Conservation (phyloP, 148 eudicot genomes). For the Rhododendron simsii region DNA sequence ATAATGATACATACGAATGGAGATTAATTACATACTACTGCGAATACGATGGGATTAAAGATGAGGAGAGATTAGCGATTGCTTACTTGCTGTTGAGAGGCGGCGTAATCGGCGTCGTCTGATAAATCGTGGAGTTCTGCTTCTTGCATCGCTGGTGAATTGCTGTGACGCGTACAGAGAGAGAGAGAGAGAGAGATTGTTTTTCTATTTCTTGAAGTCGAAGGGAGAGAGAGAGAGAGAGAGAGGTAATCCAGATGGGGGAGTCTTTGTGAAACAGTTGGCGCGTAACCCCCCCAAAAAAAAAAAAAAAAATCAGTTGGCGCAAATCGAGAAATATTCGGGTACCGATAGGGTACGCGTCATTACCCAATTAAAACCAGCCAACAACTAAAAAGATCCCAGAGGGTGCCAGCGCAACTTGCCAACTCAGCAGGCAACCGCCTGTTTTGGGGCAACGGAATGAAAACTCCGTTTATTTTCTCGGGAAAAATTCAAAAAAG, state of each 20-base stretch:
- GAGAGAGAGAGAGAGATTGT: not conserved
- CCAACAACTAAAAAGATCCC: not conserved
- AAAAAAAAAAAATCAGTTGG: not conserved
- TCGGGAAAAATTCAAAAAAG: too few species aligned
- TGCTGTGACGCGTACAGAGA: not conserved
- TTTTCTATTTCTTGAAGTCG: not conserved
- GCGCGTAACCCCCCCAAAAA: not conserved
- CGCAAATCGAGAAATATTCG: not conserved
- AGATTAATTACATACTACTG: too few species aligned
- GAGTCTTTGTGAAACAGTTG: not conserved
- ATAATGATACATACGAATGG: not conserved
- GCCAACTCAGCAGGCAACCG: not conserved
- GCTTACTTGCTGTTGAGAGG: conserved; percentile 39
- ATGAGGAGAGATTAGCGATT: not conserved
- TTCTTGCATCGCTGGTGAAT: conserved; percentile 35
- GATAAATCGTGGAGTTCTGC: conserved; percentile 41
- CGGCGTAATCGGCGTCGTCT: conserved; percentile 58
- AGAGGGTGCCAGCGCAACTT: not conserved
- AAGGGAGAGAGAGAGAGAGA: not conserved
- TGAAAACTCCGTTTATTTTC: not conserved
- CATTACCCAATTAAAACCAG: not conserved
- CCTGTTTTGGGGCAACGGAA: not conserved
- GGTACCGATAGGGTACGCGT: not conserved
- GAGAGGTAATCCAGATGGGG: not conserved
- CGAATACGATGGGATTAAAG: not conserved